These are phyloP conservation scores for Leccinum broughii DNA, from an alignment of 768 basidiomycete genomes.

Conservation along the genomic window DNA sequence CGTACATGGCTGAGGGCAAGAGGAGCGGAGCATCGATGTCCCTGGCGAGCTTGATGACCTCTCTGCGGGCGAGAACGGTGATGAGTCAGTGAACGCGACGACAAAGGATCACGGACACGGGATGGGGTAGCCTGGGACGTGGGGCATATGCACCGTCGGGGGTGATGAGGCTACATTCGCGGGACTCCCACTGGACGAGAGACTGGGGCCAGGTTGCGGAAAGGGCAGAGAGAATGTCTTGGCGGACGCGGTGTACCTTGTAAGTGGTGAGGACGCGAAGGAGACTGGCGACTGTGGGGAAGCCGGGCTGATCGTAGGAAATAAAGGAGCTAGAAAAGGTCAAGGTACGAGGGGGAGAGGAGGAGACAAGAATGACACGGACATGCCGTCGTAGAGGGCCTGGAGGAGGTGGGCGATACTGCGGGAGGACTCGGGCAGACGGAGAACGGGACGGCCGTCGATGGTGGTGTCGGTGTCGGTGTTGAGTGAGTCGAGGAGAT, in stretches of 20 bases:
- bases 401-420: constrained; percentile 60
- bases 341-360: constrained; percentile 14
- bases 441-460: constrained; percentile 58
- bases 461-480: constrained; percentile 32
- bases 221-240: constrained; percentile 55
- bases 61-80: constrained; percentile 36
- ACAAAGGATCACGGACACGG: constrained; percentile 51
- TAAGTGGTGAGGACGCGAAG: constrained; percentile 68
- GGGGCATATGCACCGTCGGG: constrained; percentile 54
- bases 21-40: constrained; percentile 55
- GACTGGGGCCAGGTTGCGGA: constrained; percentile 57
- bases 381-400: constrained; percentile 74
- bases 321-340: constrained; percentile 42
- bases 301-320: constrained; percentile 49
- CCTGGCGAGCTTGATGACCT: constrained; percentile 67
- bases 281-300: constrained; percentile 53
- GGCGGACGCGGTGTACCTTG: constrained; percentile 55
- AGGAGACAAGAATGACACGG: constrained; percentile 25
- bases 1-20: constrained; percentile 77
- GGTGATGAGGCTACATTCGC: constrained; percentile 59
- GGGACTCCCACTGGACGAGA: constrained; percentile 64
- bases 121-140: constrained; percentile 59
- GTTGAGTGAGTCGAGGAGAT: constrained; percentile 36
- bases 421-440: constrained; percentile 53
- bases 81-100: constrained; percentile 7